Base-by-base conservation (phyloP, 345 rosid species). In the Salix suchowensis region DNA sequence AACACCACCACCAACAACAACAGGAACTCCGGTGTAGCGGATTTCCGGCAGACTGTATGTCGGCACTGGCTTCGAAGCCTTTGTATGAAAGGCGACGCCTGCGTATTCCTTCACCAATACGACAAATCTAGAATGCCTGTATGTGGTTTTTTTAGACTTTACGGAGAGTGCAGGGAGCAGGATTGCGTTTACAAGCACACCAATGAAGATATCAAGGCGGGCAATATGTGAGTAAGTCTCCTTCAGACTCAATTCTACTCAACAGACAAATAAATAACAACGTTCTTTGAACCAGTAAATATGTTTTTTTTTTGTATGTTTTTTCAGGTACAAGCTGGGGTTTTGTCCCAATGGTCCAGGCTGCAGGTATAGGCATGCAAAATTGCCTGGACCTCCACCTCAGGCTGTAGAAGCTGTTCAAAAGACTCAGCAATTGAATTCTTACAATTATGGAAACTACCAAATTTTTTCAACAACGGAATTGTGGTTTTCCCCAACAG, bases 271-370 rank as follows among this genome's bases (percentile, higher is more conserved):
- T n/a, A 3, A 9, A 55, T 18, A 34, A 28, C n/a, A 21, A 16
- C n/a, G 7, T 28, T n/a, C 12, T 66, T 66, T 18, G 69, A 34
- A 55, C 23, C 40, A 28, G 34, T 16, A 36, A 65, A 32, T 14
- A 14, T 15, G 18, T 34, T 13, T 66, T 66, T 6, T 12, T 66
- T 66, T 2, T 7, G 72, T 67, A 21, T 71, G 23, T 71, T 39
- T 65, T 75, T 84, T 74, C 80, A 96, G 98, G 99, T 96, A 91
- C 85, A 96, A 96, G 89, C 80, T 94, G 61, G 99, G 99, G 16
- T 96, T 96, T 84, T 94, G 99, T 84, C 99, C 99, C 54, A 94
- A 94, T 86, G 99, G 98, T 85, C 90, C 96, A 60, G 98, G 94
- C 73, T 96, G 98, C 77, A 89, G 98, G 34, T 96, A 94, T 67